Percentiles rank a stretch among this genome's conserved stretches.
Evolutionary conservation across 1,284 basidiomycete species (phyloP).

Genomic region (Pseudozyma thailandica): DNA sequence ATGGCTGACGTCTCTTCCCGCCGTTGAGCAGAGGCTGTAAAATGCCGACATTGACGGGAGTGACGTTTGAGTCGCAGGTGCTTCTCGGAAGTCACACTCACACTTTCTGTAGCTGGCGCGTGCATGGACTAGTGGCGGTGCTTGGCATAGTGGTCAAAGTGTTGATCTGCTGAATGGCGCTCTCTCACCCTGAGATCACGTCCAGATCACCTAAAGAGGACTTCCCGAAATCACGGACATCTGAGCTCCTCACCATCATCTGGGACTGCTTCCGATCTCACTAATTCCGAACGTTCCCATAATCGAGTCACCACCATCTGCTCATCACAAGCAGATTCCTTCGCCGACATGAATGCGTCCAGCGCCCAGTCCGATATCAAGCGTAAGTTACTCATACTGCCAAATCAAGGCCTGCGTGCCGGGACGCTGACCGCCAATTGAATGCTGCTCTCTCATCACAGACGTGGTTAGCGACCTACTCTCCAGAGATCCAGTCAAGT

Average conservation of each 20-base stretch:
- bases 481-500: conserved; percentile 42
- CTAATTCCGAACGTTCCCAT: background rate
- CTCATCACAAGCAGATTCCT: background rate
- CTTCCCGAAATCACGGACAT: background rate
- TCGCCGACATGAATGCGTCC: conserved; percentile 29
- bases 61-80: background rate
- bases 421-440: background rate
- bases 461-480: conserved; percentile 44
- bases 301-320: background rate
- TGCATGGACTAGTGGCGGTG: background rate
- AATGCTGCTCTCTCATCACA: background rate
- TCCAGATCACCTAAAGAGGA: background rate
- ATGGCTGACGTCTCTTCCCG: no score
- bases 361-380: conserved; percentile 28
- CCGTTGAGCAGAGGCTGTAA: no score
- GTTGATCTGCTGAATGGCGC: background rate
- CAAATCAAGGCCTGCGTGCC: no score
- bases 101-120: background rate
- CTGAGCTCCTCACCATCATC: background rate
- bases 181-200: background rate
- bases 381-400: no score
- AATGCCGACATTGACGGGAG: background rate
- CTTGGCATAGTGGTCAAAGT: background rate
- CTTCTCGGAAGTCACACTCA: background rate
- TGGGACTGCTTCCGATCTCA: background rate